Evolutionary conservation across 768 basidiomycete genomes (phyloP), one percentile per base, ranked within the genome.

Genomic region (Sarcodon aspratus): DNA sequence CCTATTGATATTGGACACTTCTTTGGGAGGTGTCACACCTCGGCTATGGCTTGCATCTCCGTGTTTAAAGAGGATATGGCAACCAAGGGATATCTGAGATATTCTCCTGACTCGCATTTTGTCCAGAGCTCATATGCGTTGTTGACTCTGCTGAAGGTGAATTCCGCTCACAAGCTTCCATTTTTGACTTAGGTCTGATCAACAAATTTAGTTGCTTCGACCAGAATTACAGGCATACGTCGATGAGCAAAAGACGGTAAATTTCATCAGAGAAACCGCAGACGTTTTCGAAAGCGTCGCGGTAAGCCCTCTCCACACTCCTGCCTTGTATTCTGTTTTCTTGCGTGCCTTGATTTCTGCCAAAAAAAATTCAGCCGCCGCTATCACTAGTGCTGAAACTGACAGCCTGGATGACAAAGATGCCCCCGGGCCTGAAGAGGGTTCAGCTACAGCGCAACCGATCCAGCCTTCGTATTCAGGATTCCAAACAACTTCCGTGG

Each of bases 41-140:
- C 78, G 8, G 89, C 89, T 3, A 79, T 76, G 27, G 69, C 78
- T 7, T 82, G 85, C 59, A 83, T 85, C 12, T 68, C 68, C 33
- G 66, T 91, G 43, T 79, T 93, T 15, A 78, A 83, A 13, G 92
- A 95, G 55, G 73, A 83, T 52, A 72, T 95, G 21, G 85, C 80
- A 0, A 85, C 89, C 1, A 69, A 70, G 18, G 91, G 87, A 1
- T 85, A 72, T 56, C 68, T 96, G 62, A 81, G 75, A 54, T 94
- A 90, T 64, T 78, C 87, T 0, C 87, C 92, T 4, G 94, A 98
- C 63, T 85, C 88, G 6, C 85, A 87, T 57, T 95, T 88, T 54
- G 94, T 98, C 8, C 84, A 88, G 68, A 79, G 78, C 42, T 86
- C 85, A n/a, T 96, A 98, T 64, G 93, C 91, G 0, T 85, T 97